Base-by-base conservation (phyloP, 306 rosid genomes). In the Phaseolus lunatus region DNA sequence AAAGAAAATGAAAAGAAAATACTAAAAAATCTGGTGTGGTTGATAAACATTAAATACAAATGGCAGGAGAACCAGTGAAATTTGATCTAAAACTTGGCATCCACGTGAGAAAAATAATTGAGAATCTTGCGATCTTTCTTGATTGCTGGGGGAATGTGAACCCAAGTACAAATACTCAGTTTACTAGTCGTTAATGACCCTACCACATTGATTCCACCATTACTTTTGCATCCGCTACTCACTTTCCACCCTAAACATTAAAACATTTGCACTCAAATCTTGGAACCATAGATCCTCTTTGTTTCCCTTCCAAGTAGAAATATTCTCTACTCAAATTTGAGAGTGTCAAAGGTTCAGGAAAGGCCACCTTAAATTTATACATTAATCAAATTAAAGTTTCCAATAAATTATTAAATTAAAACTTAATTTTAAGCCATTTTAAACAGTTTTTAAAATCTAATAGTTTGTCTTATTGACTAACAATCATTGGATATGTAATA, bases 211-310 rank as follows among this genome's bases (percentile, higher is more conserved):
- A 71, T 80, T 67, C 64, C 78, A 1, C 13, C 23, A 12, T 41
- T 59, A 66, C 80, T 65, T 75, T 57, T 79, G 80, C 82, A 80
- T 50, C 76, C 29, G 80, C 70, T 67, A 57, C 85, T 72, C 85
- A 33, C 84, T 81, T 84, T 77, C 82, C 82, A 70, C 82, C 65
- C 53, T 15, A 71, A 76, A 81, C 45, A 78, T 68, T 24, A 63
- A 76, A 80, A 81, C 53, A 78, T 68, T 24, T 74, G 68, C 82
- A 77, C 81, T 65, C 41, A 77, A 70, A 75, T 71, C 70, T 70
- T 70, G 86, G 73, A 78, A 77, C 73, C 79, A 70, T 72, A 7
- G 80, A 84, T 84, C 70, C 83, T 72, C 45, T 47, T 57, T 66
- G 83, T 61, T 77, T 50, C 80, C 65, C 80, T 41, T 18, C 43